phyloP scores from a whole-genome alignment of 306 rosid genomes.

The Fragaria iinumae region DNA sequence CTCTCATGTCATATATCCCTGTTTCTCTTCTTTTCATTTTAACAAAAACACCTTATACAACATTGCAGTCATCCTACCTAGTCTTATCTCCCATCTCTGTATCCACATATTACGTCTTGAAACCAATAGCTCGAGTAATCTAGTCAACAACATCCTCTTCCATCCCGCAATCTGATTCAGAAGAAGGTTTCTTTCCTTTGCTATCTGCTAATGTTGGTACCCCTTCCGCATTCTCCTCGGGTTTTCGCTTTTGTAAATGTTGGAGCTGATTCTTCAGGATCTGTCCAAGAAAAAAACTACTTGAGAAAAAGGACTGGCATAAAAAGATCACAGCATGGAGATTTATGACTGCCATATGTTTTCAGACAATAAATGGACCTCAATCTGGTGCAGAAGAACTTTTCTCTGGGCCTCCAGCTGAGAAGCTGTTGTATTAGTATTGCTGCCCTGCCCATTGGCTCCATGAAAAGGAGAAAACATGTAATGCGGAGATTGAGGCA shows the following conservation, averaged over 20 bases:
- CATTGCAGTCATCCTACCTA: conserved; percentile 9
- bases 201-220: conserved; percentile 35
- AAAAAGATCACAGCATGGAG: not conserved
- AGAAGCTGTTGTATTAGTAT: conserved; percentile 39
- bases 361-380: conserved; percentile 42
- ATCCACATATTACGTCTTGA: conserved; percentile 16
- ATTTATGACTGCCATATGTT: not conserved
- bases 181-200: conserved; percentile 53
- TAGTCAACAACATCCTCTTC: conserved; percentile 26
- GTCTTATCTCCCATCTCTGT: not conserved
- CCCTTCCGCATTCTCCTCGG: conserved; percentile 28
- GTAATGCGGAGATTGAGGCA: conserved; percentile 42
- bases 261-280: conserved; percentile 59
- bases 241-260: conserved; percentile 45
- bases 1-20: not conserved
- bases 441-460: conserved; percentile 37
- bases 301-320: not conserved
- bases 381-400: conserved; percentile 56
- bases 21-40: not conserved
- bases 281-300: conserved; percentile 32
- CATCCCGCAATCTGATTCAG: conserved; percentile 22
- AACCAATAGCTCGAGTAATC: not conserved
- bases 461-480: conserved; percentile 49
- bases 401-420: conserved; percentile 61
- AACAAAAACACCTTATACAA: not conserved